phyloP scores from a whole-genome alignment of 2,329 filamentous ascomycete species.

The Cladobotryum mycophilum region DNA sequence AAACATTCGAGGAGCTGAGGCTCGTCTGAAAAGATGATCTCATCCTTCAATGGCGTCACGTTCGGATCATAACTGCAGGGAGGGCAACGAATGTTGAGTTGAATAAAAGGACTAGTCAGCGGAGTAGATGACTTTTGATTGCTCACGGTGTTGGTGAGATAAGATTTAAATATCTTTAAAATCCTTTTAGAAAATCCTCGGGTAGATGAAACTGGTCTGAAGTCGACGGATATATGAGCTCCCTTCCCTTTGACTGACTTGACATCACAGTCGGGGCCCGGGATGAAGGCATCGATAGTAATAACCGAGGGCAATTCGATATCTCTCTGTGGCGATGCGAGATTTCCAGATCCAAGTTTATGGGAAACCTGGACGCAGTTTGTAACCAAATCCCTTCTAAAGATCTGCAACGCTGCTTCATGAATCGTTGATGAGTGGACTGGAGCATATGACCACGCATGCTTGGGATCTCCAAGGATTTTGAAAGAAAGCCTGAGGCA shows the following conservation, averaged over 20 bases:
- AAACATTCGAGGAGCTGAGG: constrained; percentile 39
- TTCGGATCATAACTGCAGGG: constrained; percentile 63
- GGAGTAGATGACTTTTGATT: constrained; percentile 18
- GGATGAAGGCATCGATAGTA: constrained; percentile 52
- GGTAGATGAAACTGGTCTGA: constrained; percentile 52
- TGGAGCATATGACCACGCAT: constrained; percentile 57
- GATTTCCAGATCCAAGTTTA: not conserved
- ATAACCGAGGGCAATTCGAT: constrained; percentile 17
- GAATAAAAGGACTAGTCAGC: constrained; percentile 53
- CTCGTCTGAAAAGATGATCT: constrained; percentile 61
- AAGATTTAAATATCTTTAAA: constrained; percentile 43
- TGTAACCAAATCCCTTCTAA: constrained; percentile 49
- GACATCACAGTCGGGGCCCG: constrained; percentile 41
- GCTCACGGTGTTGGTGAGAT: constrained; percentile 31
- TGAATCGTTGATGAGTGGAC: constrained; percentile 40
- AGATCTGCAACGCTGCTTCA: constrained; percentile 56
- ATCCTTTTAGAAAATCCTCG: constrained; percentile 57
- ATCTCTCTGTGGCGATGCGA: not conserved
- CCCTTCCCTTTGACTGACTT: constrained; percentile 40
- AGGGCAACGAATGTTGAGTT: constrained; percentile 57
- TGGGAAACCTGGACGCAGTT: constrained; percentile 42
- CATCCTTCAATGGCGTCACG: constrained; percentile 64
- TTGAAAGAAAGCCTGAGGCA: constrained; percentile 55
- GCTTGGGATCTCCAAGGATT: constrained; percentile 47
- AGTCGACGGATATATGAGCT: constrained; percentile 62